phyloP scores from a whole-genome alignment of 1,284 basidiomycete genomes.

The Leccinum olivaceoglutinosum region DNA sequence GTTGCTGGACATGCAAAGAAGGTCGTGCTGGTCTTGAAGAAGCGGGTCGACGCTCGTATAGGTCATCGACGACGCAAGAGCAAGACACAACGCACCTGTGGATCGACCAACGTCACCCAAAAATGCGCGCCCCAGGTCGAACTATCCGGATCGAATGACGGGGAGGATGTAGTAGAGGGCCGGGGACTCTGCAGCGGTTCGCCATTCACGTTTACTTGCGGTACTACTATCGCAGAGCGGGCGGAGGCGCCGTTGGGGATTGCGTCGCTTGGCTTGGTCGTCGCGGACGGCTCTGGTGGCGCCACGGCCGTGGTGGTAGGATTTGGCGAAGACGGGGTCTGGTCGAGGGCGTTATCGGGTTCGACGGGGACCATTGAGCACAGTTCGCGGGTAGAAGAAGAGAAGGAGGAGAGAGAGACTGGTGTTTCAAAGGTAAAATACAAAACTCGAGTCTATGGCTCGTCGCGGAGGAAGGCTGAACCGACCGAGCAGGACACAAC shows the following conservation, averaged over 20 bases:
- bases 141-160: conserved; percentile 25
- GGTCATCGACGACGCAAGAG: conserved; percentile 10
- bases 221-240: conserved; percentile 22
- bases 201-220: conserved; percentile 31
- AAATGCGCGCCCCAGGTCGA: conserved; percentile 71
- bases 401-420: background rate
- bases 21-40: conserved; percentile 61
- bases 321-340: conserved; percentile 5
- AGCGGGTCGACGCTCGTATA: conserved; percentile 2
- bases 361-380: conserved; percentile 21
- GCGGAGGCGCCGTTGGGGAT: conserved; percentile 14
- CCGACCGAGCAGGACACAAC: background rate
- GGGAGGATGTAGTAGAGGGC: conserved; percentile 22
- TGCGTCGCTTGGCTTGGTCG: conserved; percentile 7
- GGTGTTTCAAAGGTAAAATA: conserved; percentile 19
- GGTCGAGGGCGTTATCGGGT: conserved; percentile 26
- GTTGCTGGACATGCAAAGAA: conserved; percentile 93
- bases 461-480: conserved; percentile 5
- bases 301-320: background rate
- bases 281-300: conserved; percentile 6
- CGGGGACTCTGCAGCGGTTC: conserved; percentile 29
- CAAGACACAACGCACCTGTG: conserved; percentile 49
- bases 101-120: conserved; percentile 81
- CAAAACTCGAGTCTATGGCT: conserved; percentile 11
- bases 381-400: conserved; percentile 3